phyloP scores from a whole-genome alignment of 495 filamentous ascomycete genomes.

The Aspergillus carlsbadensis region DNA sequence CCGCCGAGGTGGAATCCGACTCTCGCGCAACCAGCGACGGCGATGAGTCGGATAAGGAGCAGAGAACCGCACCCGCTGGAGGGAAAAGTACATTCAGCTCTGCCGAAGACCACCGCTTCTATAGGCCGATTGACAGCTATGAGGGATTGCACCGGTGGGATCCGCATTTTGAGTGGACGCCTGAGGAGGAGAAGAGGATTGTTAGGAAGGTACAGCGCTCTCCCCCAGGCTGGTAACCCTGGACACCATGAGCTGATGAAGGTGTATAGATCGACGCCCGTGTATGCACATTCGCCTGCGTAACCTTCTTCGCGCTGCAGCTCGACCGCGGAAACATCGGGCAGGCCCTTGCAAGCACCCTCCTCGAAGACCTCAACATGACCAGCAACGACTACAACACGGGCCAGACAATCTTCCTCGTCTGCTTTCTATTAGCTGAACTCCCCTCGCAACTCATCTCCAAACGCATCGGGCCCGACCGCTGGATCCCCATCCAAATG shows the following conservation, averaged over 20 bases:
- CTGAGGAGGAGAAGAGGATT: constrained; percentile 8
- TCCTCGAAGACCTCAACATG: constrained; percentile 48
- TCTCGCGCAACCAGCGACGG: neutral
- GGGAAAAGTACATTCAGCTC: neutral
- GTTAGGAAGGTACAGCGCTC: neutral
- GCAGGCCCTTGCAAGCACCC: constrained; percentile 49
- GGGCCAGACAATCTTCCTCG: constrained; percentile 27
- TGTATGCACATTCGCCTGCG: constrained; percentile 53
- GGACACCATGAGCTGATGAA: neutral
- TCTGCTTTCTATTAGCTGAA: constrained; percentile 38
- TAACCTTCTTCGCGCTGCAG: constrained; percentile 72
- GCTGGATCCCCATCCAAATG: constrained; percentile 77
- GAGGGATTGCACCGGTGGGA: constrained; percentile 12
- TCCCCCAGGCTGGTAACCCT: neutral
- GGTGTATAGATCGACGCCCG: constrained; percentile 32
- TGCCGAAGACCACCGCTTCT: neutral
- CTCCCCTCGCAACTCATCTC: constrained; percentile 66
- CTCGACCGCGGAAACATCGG: constrained; percentile 57
- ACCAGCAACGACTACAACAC: constrained; percentile 44
- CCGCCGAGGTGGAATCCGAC: neutral
- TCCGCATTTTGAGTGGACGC: constrained; percentile 8
- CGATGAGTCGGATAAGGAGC: constrained; percentile 1
- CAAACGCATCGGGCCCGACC: constrained; percentile 68
- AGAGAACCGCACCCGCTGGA: neutral
- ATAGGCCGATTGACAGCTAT: constrained; percentile 9